Evolutionary conservation across 2,329 filamentous ascomycete species (phyloP), one percentile per base, ranked within the genome.

Genomic region (Colletotrichum lentis): DNA sequence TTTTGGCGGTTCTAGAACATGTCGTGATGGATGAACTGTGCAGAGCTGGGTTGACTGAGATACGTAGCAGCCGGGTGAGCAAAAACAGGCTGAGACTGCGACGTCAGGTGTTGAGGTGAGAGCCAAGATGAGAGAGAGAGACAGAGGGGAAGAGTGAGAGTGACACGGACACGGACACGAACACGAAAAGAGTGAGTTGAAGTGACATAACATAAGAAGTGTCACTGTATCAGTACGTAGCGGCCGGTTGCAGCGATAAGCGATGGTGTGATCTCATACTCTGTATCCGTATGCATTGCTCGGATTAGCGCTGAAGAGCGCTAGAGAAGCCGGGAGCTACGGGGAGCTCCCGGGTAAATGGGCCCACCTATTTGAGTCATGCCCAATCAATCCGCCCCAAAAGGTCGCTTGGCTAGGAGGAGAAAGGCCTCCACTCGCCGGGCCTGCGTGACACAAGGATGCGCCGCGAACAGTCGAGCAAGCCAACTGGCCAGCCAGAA

Each of bases 381-480:
- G 8, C 3, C 65, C 65, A 68, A 65, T 56, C 43, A 55, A 0
- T 20, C 2, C 8, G 0, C 0, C 41, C 10, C 1, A 8, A 12
- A 24, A 27, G 5, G 8, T 35, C 12, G 20, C 39, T 43, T 31
- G 10, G 43, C 22, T 62, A 68, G 65, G 65, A 60, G 53, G n/a
- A n/a, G n/a, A n/a, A 4, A 52, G 54, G 41, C 55, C 16, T 24
- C 65, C 65, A 60, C 62, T 35, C 20, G 27, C 6, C 7, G n/a
- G 43, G 31, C 50, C 60, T 47, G 60, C 11, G 65, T 60, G 54
- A 65, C 55, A 68, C 50, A 68, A 64, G 62, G 65, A 20, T 59
- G 43, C 43, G 54, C 62, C 53, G 65, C 65, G 62, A 65, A 65
- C 62, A 41, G 61, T 20, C 57, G 35, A 10, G 24, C 18, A 8